Conservation (phyloP, 805 yeast species). For the Myxozyma vanderwaltii region DNA sequence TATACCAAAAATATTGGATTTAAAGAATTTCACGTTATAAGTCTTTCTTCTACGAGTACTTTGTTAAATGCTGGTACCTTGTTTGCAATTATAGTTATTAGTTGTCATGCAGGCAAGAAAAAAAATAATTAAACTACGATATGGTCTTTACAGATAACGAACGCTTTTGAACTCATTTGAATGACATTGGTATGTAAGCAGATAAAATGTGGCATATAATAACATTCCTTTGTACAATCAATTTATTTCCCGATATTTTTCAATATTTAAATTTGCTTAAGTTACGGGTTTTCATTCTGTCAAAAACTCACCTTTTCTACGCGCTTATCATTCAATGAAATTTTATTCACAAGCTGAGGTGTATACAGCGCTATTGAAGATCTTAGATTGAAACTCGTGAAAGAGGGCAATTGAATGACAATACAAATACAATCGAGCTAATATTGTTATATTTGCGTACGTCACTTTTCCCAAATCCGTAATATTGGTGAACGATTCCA, state of each 20-base stretch:
- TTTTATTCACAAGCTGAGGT: slow-evolving; percentile 20
- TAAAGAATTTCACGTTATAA: slow-evolving; percentile 9
- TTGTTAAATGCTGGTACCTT: background rate
- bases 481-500: slow-evolving; percentile 12
- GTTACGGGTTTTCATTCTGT: background rate
- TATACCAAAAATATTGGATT: background rate
- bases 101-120: slow-evolving; percentile 17
- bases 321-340: slow-evolving; percentile 20
- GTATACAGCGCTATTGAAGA: slow-evolving; percentile 20
- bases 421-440: background rate
- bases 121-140: too few relatives aligned
- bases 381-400: slow-evolving; percentile 15
- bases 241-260: slow-evolving; percentile 11
- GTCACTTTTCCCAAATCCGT: slow-evolving; percentile 17
- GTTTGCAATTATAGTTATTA: slow-evolving; percentile 11
- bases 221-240: slow-evolving; percentile 5
- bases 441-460: slow-evolving; percentile 10
- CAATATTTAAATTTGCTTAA: slow-evolving; percentile 1
- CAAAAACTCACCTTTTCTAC: slow-evolving; percentile 3
- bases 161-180: too few relatives aligned
- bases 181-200: slow-evolving; percentile 1
- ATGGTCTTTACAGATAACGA: too few relatives aligned
- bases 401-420: slow-evolving; percentile 8
- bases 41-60: slow-evolving; percentile 13
- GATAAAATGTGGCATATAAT: slow-evolving; percentile 28